phyloP scores from a whole-genome alignment of 2,329 filamentous ascomycete genomes.

The Cladophialophora immunda region DNA sequence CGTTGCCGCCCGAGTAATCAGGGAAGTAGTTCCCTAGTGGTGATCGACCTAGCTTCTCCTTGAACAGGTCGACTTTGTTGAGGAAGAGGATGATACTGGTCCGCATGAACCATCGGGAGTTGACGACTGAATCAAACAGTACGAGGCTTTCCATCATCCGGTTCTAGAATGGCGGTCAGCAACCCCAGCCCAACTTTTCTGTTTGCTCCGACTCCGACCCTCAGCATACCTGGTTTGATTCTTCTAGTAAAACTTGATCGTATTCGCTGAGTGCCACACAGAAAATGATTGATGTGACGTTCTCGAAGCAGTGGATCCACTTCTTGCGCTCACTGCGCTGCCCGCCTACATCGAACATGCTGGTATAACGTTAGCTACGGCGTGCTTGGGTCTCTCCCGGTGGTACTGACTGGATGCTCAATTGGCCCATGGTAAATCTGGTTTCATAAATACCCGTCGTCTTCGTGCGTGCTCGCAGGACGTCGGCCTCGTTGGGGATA shows the following conservation, averaged over 20 bases:
- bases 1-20: conserved; percentile 96
- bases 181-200: background rate
- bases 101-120: conserved; percentile 98
- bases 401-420: conserved; percentile 90
- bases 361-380: conserved; percentile 53
- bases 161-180: conserved; percentile 67
- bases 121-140: conserved; percentile 97
- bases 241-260: conserved; percentile 94
- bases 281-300: conserved; percentile 99
- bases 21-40: conserved; percentile 95
- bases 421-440: conserved; percentile 95
- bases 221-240: conserved; percentile 85
- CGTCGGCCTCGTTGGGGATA: conserved; percentile 91
- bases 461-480: conserved; percentile 93
- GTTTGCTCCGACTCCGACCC: background rate
- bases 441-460: conserved; percentile 99
- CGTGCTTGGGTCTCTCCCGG: background rate
- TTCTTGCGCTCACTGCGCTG: conserved; percentile 98
- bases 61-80: conserved; percentile 99
- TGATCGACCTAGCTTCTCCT: conserved; percentile 88
- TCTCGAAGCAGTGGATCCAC: conserved; percentile 99
- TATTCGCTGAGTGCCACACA: conserved; percentile 98
- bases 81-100: conserved; percentile 98
- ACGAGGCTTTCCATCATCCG: conserved; percentile 99
- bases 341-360: conserved; percentile 99